Conservation (phyloP, 805 yeast species). For the Hanseniaspora mollemarum region DNA sequence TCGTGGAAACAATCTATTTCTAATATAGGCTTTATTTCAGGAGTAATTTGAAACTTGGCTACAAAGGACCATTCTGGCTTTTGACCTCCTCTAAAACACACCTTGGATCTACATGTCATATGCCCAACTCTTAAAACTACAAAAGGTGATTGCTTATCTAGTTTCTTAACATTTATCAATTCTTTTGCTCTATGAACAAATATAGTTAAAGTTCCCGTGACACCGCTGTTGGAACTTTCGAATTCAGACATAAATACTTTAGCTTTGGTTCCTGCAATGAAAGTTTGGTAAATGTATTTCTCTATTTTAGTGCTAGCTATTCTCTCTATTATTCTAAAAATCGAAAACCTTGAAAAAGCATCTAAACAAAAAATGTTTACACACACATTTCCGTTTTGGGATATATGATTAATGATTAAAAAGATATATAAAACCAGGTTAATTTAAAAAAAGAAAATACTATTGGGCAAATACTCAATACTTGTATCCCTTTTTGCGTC, state of each 20-base stretch:
- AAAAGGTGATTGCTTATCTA: slow-evolving; percentile 91
- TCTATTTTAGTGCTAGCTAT: no score
- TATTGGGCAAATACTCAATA: no score
- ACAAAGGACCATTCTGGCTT: slow-evolving; percentile 82
- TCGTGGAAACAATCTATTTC: slow-evolving; percentile 67
- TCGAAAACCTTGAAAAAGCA: background rate
- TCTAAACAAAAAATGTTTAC: background rate
- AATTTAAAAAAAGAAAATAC: background rate
- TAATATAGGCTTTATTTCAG: slow-evolving; percentile 52
- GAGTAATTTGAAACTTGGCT: slow-evolving; percentile 51
- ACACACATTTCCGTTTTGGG: background rate
- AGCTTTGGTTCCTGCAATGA: no score
- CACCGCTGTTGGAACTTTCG: slow-evolving; percentile 11
- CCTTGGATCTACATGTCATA: slow-evolving; percentile 64
- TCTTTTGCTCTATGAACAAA: slow-evolving; percentile 74
- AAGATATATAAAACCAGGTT: no score
- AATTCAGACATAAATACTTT: background rate
- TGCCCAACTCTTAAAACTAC: slow-evolving; percentile 73
- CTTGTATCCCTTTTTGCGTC: background rate
- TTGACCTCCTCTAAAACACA: slow-evolving; percentile 83
- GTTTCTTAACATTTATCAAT: slow-evolving; percentile 69
- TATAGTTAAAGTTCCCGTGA: slow-evolving; percentile 49
- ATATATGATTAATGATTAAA: background rate
- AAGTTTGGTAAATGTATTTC: no score
- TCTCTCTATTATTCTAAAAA: no score